Evolutionary conservation across 2,329 filamentous ascomycete genomes (phyloP).

Genomic region (Xylariaceae sp.): DNA sequence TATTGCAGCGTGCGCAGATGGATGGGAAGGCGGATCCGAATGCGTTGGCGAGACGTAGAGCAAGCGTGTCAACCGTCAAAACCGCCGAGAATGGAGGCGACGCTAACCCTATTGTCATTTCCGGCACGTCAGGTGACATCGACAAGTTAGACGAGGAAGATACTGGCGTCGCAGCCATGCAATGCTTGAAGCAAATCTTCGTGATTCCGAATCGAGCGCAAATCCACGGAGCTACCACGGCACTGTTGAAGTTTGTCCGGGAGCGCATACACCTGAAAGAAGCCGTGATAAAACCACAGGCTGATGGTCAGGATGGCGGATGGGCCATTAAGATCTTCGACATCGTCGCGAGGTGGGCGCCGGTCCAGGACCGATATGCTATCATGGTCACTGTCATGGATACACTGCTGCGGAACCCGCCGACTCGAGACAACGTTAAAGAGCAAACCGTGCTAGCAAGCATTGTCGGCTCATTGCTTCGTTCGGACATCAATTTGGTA

Average conservation of each 20-base stretch:
- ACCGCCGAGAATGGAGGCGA: constrained; percentile 61
- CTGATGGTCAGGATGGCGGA: constrained; percentile 46
- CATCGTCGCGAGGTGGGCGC: constrained; percentile 77
- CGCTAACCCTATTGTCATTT: constrained; percentile 65
- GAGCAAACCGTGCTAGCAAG: constrained; percentile 71
- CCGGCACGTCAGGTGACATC: constrained; percentile 76
- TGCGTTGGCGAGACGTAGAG: constrained; percentile 58
- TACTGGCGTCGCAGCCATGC: constrained; percentile 75
- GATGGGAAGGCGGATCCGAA: constrained; percentile 66
- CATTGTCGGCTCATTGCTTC: constrained; percentile 75
- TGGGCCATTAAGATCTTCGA: constrained; percentile 83
- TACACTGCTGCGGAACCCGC: constrained; percentile 60
- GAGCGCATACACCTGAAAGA: constrained; percentile 50
- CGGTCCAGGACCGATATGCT: constrained; percentile 89
- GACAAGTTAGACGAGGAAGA: constrained; percentile 88
- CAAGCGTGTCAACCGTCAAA: constrained; percentile 72
- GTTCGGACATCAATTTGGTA: constrained; percentile 88
- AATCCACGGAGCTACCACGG: constrained; percentile 68
- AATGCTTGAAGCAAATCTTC: constrained; percentile 83
- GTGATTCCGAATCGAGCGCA: constrained; percentile 75
- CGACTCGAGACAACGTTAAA: constrained; percentile 65
- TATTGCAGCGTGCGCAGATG: constrained; percentile 62
- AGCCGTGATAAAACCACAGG: constrained; percentile 46
- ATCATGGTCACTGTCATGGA: constrained; percentile 82
- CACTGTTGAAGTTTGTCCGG: constrained; percentile 70